A percentile compares a stretch with the other conserved stretches of the same genome.
Evolutionary conservation across 306 rosid species (phyloP).

Genomic region (Pyrus bretschneideri): DNA sequence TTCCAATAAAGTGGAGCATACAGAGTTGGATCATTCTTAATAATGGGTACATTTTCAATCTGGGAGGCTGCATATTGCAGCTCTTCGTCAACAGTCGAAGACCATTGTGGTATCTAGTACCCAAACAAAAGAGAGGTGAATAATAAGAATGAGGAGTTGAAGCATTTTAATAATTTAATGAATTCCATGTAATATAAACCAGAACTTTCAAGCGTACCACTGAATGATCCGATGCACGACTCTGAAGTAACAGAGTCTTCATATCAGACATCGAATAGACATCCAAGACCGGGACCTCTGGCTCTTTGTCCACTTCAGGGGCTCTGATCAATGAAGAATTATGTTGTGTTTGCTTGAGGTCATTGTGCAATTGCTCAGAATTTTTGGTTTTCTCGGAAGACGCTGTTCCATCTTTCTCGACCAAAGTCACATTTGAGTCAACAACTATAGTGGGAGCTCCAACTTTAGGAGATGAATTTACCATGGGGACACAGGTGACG

Average conservation of each 20-base stretch:
- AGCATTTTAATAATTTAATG: conserved; percentile 3
- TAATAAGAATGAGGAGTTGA: conserved; percentile 15
- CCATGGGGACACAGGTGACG: conserved; percentile 24
- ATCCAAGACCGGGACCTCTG: conserved; percentile 26
- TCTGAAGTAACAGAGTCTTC: conserved; percentile 46
- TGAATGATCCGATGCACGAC: conserved; percentile 34
- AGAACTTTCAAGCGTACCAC: conserved; percentile 41
- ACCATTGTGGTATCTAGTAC: conserved; percentile 59
- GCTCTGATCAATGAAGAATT: conserved; percentile 21
- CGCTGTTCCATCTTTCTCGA: conserved; percentile 17
- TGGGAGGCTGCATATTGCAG: conserved; percentile 43
- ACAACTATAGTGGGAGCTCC: conserved; percentile 13
- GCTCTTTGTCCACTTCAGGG: conserved; percentile 27
- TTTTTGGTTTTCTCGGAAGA: conserved; percentile 23
- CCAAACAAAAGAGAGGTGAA: not conserved
- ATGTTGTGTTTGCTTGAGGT: conserved; percentile 6
- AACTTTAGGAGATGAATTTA: conserved; percentile 16
- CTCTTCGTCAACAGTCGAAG: conserved; percentile 56
- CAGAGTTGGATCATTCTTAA: conserved; percentile 40
- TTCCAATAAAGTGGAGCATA: conserved; percentile 63
- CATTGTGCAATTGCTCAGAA: conserved; percentile 24
- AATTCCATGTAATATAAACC: conserved; percentile 2
- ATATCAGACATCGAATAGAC: conserved; percentile 57
- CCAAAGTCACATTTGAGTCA: conserved; percentile 16
- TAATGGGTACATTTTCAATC: conserved; percentile 62